Evolutionary conservation across 371 early-diverging fungal genomes (phyloP), one percentile per base, ranked within the genome.

Genomic region (Apophysomyces ossiformis): DNA sequence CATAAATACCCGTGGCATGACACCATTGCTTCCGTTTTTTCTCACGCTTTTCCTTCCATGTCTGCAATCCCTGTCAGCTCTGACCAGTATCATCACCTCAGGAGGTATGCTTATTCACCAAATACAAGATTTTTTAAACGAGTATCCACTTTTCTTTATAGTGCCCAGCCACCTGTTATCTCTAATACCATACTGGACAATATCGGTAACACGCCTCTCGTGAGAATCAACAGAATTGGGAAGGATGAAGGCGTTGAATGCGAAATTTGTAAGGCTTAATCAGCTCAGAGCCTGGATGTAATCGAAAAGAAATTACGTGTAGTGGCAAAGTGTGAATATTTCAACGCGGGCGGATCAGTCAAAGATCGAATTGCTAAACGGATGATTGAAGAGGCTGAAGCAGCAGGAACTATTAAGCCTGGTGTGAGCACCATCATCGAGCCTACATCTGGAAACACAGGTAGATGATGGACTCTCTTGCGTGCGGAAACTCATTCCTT

Each of bases 261-360:
- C 81, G 97, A 97, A 74, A 78, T 97, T n/a, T 87, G 95, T 96
- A 89, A 76, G 92, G 77, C 8, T 56, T 15, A 50, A 57, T 26
- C 32, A 26, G 32, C 2, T 26, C 32, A 26, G 2, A 26, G 32
- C 32, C 32, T 26, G 32, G 32, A 26, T 26, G 32, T 26, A 26
- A 26, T 26, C 32, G 32, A 41, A 45, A 36, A 26, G 7, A 11
- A 2, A 15, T n/a, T 36, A 54, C 41, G 4, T 36, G 7, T 62
- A 95, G 95, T 96, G 81, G 99, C 92, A 71, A 98, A 97, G 74
- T 97, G 96, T 79, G 99, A 98, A 87, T 98, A 87, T 77, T 97
- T 96, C 78, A 98, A 98, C 69, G 94, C 97, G 16, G 99, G 98
- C 68, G 99, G 99, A 32, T 95, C 96, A 12, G 97, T 98, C 78